Base-by-base conservation (phyloP, 768 basidiomycete genomes). In the Leucosporidium scottii region DNA sequence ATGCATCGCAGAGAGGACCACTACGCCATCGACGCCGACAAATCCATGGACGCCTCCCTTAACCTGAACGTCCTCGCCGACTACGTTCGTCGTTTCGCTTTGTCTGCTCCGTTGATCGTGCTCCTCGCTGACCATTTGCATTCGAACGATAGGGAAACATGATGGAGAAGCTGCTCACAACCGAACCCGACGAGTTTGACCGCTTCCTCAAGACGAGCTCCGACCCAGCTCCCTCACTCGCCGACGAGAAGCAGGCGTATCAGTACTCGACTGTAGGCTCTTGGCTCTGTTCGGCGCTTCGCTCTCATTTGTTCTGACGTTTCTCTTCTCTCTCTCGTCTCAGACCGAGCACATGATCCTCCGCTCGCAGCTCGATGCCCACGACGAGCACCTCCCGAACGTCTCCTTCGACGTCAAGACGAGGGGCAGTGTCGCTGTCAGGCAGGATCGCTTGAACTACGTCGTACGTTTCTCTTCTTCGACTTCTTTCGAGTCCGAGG, bases 361-460 rank as follows among this genome's bases (percentile, higher is more conserved):
- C 88, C 89, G 94, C 20, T 94, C 93, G 0, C 94, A 99, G 77
- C 83, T 99, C 9, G 94, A 99, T 75, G 91, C 93, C 72, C 79
- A 85, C 1, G 90, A 97, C 74, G 73, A 79, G 18, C 83, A 89
- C 53, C 79, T 98, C 36, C 93, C 93, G 6, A 87, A 86, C 0
- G 92, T 91, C 34, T 86, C 93, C 1, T 99, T 99, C 73, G 94
- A 99, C 76, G 86, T 98, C 79, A 99, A 99, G 79, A 97, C 94
- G 0, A 85, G 94, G 57, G 93, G 92, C 0, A 88, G 86, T 39
- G 78, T 91, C 30, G 85, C 90, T 0, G 86, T 97, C 56, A 86
- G 94, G 2, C 80, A 89, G 76, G 94, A 98, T 76, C 79, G 88
- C 17, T 80, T 91, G 62, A 97, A 98, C 77, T 89, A 84, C 72